Evolutionary conservation across 2,329 filamentous ascomycete genomes (phyloP).

Genomic region (Aureobasidium sp.): DNA sequence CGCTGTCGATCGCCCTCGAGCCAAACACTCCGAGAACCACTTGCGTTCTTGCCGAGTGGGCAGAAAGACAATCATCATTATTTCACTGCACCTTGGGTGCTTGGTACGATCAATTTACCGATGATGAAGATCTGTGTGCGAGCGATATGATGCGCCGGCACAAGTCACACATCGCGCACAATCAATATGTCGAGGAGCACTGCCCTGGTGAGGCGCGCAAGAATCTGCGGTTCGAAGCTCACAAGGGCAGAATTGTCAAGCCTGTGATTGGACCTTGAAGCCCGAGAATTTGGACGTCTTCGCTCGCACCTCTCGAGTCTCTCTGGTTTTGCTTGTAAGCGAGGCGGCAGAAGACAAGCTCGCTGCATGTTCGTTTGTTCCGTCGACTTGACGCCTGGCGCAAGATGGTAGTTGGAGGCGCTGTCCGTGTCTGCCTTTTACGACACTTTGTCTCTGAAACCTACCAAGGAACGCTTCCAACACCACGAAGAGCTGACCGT

Average conservation of each 20-base stretch:
- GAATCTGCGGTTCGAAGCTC: neutral
- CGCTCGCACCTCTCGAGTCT: neutral
- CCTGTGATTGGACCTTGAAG: slow-evolving; percentile 2
- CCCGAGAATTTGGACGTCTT: slow-evolving; percentile 8
- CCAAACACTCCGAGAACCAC: slow-evolving; percentile 10
- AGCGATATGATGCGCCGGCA: neutral
- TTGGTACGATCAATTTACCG: neutral
- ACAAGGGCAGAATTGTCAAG: neutral
- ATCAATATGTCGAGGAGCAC: neutral
- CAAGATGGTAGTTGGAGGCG: slow-evolving; percentile 7
- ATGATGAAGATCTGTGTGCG: neutral
- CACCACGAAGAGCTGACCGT: slow-evolving; percentile 9
- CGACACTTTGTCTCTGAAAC: slow-evolving; percentile 3
- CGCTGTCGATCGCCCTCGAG: slow-evolving; percentile 6
- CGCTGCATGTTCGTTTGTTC: neutral
- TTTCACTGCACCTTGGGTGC: neutral
- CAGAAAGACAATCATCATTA: neutral
- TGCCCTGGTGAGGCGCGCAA: slow-evolving; percentile 5
- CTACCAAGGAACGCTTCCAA: slow-evolving; percentile 3
- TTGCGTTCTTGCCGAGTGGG: neutral
- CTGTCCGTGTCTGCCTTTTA: slow-evolving; percentile 5
- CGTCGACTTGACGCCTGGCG: slow-evolving; percentile 9
- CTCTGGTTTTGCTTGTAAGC: slow-evolving; percentile 1
- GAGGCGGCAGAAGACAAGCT: slow-evolving; percentile 8
- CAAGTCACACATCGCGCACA: neutral